These are phyloP conservation scores for Pelargonium myrrhifolium DNA, from an alignment of 441 rosid species.

Conservation along the genomic window DNA sequence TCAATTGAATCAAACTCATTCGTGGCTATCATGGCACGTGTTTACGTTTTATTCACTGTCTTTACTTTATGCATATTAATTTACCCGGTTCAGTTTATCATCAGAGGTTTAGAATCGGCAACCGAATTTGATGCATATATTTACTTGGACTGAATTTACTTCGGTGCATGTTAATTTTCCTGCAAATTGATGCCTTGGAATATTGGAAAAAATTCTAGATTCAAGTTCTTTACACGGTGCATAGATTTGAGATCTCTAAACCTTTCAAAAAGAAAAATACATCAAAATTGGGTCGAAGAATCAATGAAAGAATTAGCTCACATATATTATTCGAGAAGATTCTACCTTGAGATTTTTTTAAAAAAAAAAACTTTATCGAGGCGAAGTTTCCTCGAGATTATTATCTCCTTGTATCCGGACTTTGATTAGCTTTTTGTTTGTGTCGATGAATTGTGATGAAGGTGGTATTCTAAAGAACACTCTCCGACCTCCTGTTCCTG, in stretches of 20 bases:
- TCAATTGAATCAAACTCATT: not conserved
- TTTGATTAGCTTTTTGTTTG: not conserved
- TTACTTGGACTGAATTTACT: too few species aligned
- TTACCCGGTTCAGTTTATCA: not conserved
- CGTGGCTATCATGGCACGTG: not conserved
- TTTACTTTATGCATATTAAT: not conserved
- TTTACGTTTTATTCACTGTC: not conserved
- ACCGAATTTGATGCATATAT: too few species aligned
- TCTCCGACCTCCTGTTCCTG: constrained; percentile 60
- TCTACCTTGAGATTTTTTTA: not conserved
- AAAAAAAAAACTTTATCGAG: too few species aligned
- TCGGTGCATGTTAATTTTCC: too few species aligned
- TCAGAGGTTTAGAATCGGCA: not conserved
- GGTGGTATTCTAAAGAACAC: constrained; percentile 78
- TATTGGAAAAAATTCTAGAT: not conserved
- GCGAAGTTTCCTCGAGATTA: too few species aligned
- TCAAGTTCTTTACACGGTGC: not conserved
- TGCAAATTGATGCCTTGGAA: too few species aligned
- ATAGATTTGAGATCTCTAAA: not conserved
- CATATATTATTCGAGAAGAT: not conserved
- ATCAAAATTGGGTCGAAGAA: not conserved
- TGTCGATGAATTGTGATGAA: constrained; percentile 14
- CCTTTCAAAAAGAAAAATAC: not conserved
- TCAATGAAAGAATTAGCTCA: not conserved
- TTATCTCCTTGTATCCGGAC: not conserved